Evolutionary conservation across 441 rosid species (phyloP), one percentile per base, ranked within the genome.

Genomic region (Brassica balearica): DNA sequence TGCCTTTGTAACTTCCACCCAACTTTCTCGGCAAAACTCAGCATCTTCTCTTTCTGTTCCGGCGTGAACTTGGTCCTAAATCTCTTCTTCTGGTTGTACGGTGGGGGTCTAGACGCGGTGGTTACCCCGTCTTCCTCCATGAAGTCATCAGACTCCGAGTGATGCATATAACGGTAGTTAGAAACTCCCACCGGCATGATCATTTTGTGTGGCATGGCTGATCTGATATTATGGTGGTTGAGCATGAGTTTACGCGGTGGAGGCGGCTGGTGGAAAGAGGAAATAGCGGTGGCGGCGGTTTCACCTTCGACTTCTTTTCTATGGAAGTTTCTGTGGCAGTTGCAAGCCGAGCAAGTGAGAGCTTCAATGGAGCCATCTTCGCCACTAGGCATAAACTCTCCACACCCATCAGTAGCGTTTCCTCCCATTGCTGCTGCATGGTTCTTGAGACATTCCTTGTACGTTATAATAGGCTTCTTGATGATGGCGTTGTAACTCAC

Each of bases 11-110:
- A 80, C 75, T 83, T 89, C 98, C 97, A 92, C 22, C 88, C 93
- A 10, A 84, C 91, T 68, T 77, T 89, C 81, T 88, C 97, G 0
- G 98, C 97, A 73, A 91, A 91, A 36, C 41, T 75, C 75, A 90
- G 55, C 98, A 91, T 87, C 81, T 90, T 91, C 77, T 87, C 93
- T 79, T 90, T 93, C 77, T 93, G 97, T 70, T 86, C 97, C 70
- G 83, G 88, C 8, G 87, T 90, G 78, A 93, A 93, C 82, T 91
- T 91, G 5, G 97, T 90, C 85, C 98, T 83, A 68, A 86, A 89
- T 82, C 98, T 88, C 87, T 91, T 93, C 79, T 76, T 89, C 59
- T 68, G 83, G 65, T 62, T 76, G 56, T 71, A 76, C 11, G 77
- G 74, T 1, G 27, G 65, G 14, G 74, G 74, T 68, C 73, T 81